These are phyloP conservation scores for Guyanaporus albipodus DNA, from an alignment of 768 basidiomycete genomes.

Conservation along the genomic window DNA sequence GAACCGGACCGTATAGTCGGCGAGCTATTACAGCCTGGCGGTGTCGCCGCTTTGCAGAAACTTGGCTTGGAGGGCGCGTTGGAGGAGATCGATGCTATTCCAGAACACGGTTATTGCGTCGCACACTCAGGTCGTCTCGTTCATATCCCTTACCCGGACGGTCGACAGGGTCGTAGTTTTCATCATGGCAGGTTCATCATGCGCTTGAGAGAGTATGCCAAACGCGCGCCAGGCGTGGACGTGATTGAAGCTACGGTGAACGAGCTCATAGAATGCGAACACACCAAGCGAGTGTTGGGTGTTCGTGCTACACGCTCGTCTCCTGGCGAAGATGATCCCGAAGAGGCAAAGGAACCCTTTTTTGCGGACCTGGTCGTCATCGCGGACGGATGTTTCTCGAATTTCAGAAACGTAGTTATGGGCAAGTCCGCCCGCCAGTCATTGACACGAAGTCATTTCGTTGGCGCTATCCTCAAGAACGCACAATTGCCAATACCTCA, in stretches of 20 bases:
- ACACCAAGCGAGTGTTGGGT: slow-evolving; percentile 54
- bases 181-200: slow-evolving; percentile 93
- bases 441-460: slow-evolving; percentile 69
- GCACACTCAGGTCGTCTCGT: slow-evolving; percentile 59
- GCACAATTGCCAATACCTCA: slow-evolving; percentile 66
- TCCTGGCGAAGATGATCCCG: slow-evolving; percentile 30
- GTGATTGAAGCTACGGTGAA: slow-evolving; percentile 83
- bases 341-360: slow-evolving; percentile 48
- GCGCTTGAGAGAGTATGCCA: slow-evolving; percentile 66
- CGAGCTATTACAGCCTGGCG: slow-evolving; percentile 93
- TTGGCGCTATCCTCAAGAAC: slow-evolving; percentile 82
- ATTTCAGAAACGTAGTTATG: slow-evolving; percentile 75
- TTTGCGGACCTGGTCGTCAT: slow-evolving; percentile 78
- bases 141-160: slow-evolving; percentile 83
- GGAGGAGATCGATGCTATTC: slow-evolving; percentile 85
- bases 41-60: slow-evolving; percentile 66
- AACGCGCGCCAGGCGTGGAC: slow-evolving; percentile 59
- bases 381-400: slow-evolving; percentile 94
- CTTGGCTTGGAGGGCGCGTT: slow-evolving; percentile 77
- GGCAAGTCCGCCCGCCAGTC: slow-evolving; percentile 46
- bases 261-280: slow-evolving; percentile 60
- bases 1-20: slow-evolving; percentile 98
- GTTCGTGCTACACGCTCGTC: slow-evolving; percentile 52
- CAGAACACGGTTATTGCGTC: slow-evolving; percentile 84
- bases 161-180: slow-evolving; percentile 75